Percentiles rank a stretch among this genome's conserved stretches.
Conservation (phyloP, 202 grass and related monocot species). For the Elaeis oleifera region DNA sequence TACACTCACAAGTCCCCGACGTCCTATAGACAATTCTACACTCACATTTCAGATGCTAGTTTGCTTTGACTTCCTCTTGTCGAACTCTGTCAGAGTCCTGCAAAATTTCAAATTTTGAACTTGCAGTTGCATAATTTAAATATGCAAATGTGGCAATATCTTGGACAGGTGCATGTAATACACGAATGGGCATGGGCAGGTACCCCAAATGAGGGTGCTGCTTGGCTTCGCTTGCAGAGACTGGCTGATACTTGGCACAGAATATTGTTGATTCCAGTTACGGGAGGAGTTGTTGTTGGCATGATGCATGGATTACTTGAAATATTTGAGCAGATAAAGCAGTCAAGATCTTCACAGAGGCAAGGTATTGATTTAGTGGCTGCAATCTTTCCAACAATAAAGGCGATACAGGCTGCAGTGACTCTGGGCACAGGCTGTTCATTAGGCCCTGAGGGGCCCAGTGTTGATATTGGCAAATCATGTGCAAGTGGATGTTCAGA, state of each 20-base stretch:
- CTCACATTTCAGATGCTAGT: too few relatives aligned
- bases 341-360: constrained; percentile 61
- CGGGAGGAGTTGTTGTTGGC: constrained; percentile 96
- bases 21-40: too few relatives aligned
- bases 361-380: constrained; percentile 73
- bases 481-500: constrained; percentile 92
- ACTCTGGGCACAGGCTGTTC: constrained; percentile 94
- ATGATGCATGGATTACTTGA: constrained; percentile 99
- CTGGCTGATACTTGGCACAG: constrained; percentile 96
- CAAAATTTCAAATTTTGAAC: too few relatives aligned
- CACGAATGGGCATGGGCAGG: constrained; percentile 99
- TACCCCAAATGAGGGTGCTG: constrained; percentile 83
- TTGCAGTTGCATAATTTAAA: too few relatives aligned
- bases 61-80: too few relatives aligned
- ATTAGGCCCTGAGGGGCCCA: constrained; percentile 89
- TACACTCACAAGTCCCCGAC: too few relatives aligned
- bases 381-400: constrained; percentile 77
- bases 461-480: constrained; percentile 95
- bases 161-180: constrained; percentile 71
- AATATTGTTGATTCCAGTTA: constrained; percentile 90
- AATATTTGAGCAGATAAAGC: constrained; percentile 95
- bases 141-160: neutral
- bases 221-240: constrained; percentile 91
- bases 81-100: too few relatives aligned
- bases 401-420: constrained; percentile 90